Evolutionary conservation across 2,329 filamentous ascomycete genomes (phyloP), one percentile per base, ranked within the genome.

Genomic region (Fusarium haematococcum): DNA sequence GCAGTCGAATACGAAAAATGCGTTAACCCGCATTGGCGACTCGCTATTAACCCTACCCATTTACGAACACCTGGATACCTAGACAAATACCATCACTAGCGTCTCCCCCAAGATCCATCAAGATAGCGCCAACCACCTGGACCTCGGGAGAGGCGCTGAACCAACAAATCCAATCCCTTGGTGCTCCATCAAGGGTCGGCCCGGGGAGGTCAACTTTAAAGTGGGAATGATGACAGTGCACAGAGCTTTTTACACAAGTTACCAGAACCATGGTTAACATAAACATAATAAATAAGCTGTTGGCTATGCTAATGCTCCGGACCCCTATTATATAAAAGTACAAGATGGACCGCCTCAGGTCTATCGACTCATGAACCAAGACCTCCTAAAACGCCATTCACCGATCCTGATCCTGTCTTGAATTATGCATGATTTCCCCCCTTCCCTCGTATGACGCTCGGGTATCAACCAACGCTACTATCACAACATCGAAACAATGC

Each of bases 401-500:
- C 52, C 32, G 48, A 52, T 27, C 23, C 45, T 30, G 27, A 25
- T 54, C 52, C 54, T 58, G 23, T 66, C 50, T 43, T 52, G 27
- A 57, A 20, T 72, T 58, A 43, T 69, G 33, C 63, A 74, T 54
- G 18, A 32, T 37, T 56, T 54, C 2, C 27, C 58, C 18, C 35
- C 45, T 14, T 25, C 37, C 63, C 39, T 41, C 37, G 32, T 41
- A 41, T 59, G 20, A n/a, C 32, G 20, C 25, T 57, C 11, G 65
- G 71, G 65, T 75, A 75, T 74, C 62, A 52, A 45, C 43, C 65
- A 68, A 65, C 73, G 64, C 56, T 37, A 43, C 43, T 43, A 25
- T 16, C 32, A 20, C 45, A 62, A 63, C 45, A 9, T 45, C 13
- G 8, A 68, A 72, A 50, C 10, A 37, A 67, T 45, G 23, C 7